Base-by-base conservation (phyloP, 768 basidiomycete genomes). In the Coprinellus aureogranulatus region DNA sequence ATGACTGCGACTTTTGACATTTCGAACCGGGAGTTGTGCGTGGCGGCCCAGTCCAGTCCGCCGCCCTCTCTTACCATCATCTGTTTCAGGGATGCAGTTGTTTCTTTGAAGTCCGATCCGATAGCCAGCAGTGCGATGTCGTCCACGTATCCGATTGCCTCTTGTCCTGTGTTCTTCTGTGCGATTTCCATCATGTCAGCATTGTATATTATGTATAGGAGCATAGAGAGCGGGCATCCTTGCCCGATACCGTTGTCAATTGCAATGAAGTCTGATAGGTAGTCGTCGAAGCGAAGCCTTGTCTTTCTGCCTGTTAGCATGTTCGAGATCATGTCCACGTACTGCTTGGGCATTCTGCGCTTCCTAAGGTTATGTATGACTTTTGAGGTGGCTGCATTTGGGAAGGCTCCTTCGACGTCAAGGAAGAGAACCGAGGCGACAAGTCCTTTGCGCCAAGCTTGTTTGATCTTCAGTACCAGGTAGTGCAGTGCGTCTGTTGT, bases 331-430 rank as follows among this genome's bases (percentile, higher is more conserved):
- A 62, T 66, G 2, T 64, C 46, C 0, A 69, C 57, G 45, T 56
- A 56, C 20, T 18, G 30, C 20, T 9, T 41, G 5, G 55, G 55
- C 6, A 74, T 61, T 2, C 72, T 26, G 5, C 64, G 41, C 51
- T 57, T 61, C 6, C 62, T 48, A 58, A 77, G 61, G 59, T 73
- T 70, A 53, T 74, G 70, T 2, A 70, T 37, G 0, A 77, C 68
- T 0, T 60, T 28, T 1, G 67, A 66, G 0, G 59, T 65, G 6
- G 67, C 68, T 0, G 68, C 68, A 50, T 70, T 77, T 0, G 72
- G 77, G 56, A 78, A 80, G 1, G 76, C 76, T 0, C 69, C 76
- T 60, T 76, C 65, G 0, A 80, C 70, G 58, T 80, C 76, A 0
- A 77, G 65, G 61, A 72, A 77, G 0, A 77, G 69, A 0, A 67